Percentiles rank a stretch among this genome's conserved stretches.
These are phyloP conservation scores for Tolypocladium nubicola DNA, from an alignment of 2,329 filamentous ascomycete species.

Conservation along the genomic window DNA sequence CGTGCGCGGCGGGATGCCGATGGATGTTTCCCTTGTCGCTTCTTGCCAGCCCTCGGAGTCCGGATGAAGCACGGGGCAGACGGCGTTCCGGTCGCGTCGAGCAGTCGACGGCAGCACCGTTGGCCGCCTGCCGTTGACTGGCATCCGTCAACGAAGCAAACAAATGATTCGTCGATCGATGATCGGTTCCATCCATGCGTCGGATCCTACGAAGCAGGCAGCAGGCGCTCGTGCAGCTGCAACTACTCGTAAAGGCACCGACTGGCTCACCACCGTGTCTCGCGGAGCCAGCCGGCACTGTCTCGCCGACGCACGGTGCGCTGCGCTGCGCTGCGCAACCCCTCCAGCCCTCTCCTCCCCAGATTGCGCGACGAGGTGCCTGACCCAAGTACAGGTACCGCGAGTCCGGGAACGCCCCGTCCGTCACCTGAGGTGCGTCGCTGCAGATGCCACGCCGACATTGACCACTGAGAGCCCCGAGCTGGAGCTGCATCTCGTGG, in stretches of 20 bases:
- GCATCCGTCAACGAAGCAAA: neutral
- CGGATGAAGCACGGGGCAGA: too few species aligned
- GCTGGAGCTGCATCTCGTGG: neutral
- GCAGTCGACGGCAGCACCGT: too few species aligned
- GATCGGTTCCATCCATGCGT: neutral
- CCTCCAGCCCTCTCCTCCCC: neutral
- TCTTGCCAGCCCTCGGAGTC: neutral
- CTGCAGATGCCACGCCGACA: neutral
- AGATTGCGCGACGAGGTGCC: neutral
- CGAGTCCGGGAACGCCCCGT: neutral
- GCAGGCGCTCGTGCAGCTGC: too few species aligned
- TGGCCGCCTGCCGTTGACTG: too few species aligned
- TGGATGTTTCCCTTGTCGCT: neutral
- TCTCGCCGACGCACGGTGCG: neutral
- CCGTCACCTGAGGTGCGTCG: neutral
- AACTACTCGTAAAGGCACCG: too few species aligned
- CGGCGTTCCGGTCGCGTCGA: too few species aligned
- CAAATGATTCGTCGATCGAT: neutral
- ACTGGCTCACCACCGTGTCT: neutral
- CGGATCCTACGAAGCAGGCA: too few species aligned
- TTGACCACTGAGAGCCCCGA: neutral
- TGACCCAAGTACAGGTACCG: neutral
- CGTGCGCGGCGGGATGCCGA: neutral
- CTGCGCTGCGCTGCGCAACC: neutral
- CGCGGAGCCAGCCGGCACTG: neutral